Evolutionary conservation across 1,284 basidiomycete genomes (phyloP).

Genomic region (Marasmius fiardii): DNA sequence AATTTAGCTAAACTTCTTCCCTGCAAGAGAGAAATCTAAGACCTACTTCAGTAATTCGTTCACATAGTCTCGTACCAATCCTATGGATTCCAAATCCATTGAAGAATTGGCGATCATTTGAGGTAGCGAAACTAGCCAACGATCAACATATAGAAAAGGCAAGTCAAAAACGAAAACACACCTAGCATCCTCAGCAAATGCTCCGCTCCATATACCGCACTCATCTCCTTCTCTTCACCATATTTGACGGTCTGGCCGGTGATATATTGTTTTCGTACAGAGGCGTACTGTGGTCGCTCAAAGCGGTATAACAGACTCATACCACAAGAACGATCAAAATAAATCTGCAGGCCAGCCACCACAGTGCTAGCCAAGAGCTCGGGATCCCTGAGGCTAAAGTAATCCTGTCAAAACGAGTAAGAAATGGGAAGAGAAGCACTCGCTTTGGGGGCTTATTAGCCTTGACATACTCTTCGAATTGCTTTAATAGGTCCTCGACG

Average conservation of each 20-base stretch:
- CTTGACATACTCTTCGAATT: slow-evolving; percentile 71
- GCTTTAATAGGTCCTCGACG: slow-evolving; percentile 75
- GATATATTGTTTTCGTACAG: slow-evolving; percentile 75
- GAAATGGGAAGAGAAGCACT: slow-evolving; percentile 17
- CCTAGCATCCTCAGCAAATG: slow-evolving; percentile 92
- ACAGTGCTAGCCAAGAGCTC: slow-evolving; percentile 72
- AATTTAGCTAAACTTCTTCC: slow-evolving; percentile 3
- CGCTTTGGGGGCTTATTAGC: slow-evolving; percentile 50
- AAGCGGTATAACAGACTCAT: slow-evolving; percentile 92
- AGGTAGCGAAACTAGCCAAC: slow-evolving; percentile 57
- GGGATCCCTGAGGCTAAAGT: slow-evolving; percentile 58
- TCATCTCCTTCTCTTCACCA: slow-evolving; percentile 82
- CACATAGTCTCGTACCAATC: slow-evolving; percentile 84
- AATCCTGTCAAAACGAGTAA: not conserved
- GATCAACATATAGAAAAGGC: not conserved
- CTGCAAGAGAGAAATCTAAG: not conserved
- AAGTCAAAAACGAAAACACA: slow-evolving; percentile 37
- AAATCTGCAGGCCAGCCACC: slow-evolving; percentile 84
- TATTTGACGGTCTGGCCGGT: slow-evolving; percentile 66
- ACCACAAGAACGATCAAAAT: slow-evolving; percentile 92
- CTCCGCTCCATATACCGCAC: slow-evolving; percentile 91
- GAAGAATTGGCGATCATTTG: slow-evolving; percentile 86
- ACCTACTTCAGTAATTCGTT: slow-evolving; percentile 86
- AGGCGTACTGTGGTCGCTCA: slow-evolving; percentile 90
- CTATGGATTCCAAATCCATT: slow-evolving; percentile 88